phyloP scores from a whole-genome alignment of 257 asterid genomes.

The Nemophila menziesii region DNA sequence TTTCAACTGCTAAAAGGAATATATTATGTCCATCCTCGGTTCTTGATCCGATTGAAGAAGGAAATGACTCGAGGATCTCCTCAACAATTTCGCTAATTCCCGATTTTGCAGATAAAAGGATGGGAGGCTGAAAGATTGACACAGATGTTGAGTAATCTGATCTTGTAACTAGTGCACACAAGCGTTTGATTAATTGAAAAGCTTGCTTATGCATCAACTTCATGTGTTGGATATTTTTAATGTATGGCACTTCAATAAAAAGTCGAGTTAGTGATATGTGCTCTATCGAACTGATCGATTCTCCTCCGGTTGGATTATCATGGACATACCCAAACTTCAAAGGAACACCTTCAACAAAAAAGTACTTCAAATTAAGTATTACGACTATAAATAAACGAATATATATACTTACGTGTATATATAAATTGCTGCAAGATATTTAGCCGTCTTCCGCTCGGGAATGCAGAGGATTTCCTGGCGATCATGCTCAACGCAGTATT shows the following conservation, averaged over 20 bases:
- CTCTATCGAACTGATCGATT: slow-evolving; percentile 9
- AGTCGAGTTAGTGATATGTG: no score
- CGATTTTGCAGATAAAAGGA: slow-evolving; percentile 21
- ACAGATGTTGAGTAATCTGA: slow-evolving; percentile 20
- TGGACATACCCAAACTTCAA: slow-evolving; percentile 9
- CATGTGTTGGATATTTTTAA: slow-evolving; percentile 6
- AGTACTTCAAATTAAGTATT: not conserved
- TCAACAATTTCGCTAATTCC: slow-evolving; percentile 30
- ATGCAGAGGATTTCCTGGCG: slow-evolving; percentile 22
- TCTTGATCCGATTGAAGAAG: slow-evolving; percentile 22
- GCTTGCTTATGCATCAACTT: slow-evolving; percentile 26
- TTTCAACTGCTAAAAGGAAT: slow-evolving; percentile 20
- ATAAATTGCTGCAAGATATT: slow-evolving; percentile 17
- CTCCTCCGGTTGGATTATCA: slow-evolving; percentile 7
- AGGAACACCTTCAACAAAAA: slow-evolving; percentile 22
- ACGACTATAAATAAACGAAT: not conserved
- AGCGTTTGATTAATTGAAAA: slow-evolving; percentile 18
- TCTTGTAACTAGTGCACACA: slow-evolving; percentile 21
- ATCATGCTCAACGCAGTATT: slow-evolving; percentile 20
- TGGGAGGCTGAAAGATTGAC: slow-evolving; percentile 21
- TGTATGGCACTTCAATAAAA: slow-evolving; percentile 20
- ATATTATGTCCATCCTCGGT: slow-evolving; percentile 16
- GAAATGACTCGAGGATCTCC: slow-evolving; percentile 18
- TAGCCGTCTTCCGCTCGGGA: slow-evolving; percentile 15
- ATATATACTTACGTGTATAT: slow-evolving; percentile 19